Base-by-base conservation (phyloP, 1,139 yeast species). In the Arxiozyma bovina region DNA sequence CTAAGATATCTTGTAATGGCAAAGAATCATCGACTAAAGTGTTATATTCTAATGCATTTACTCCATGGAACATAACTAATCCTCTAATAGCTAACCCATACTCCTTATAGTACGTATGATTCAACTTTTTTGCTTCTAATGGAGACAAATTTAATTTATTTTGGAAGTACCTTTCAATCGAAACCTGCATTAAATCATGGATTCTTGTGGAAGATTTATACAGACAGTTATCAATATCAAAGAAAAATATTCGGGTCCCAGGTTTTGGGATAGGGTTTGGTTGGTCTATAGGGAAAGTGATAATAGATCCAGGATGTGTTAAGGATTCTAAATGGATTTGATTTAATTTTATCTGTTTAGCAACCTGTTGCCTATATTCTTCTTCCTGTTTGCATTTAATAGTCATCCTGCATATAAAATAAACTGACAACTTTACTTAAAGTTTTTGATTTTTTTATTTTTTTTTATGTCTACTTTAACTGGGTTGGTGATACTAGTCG, bases 81-180 rank as follows among this genome's bases (percentile, higher is more conserved):
- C 99, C 99, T 69, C 93, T 96, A 51, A 93, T 79, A 0, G 98
- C 98, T 58, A 93, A 77, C 0, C 99, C 99, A 64, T 90, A 93
- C 49, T 87, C 85, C 60, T 79, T 81, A 70, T 91, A 93, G 72
- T 93, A 93, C 59, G 78, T 77, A 66, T 76, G 74, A 64, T 89
- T 96, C 56, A 91, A 75, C 43, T 74, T 67, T 52, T 77, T 79
- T 1, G 99, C 98, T n/a, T 85, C 89, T 54, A 83, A 85, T 60
- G 85, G 90, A 55, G 60, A 59, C 46, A 93, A 72, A 21, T 76
- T 67, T 53, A 93, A 75, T 52, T 78, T 77, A 54, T 77, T 76
- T 61, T 83, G 85, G 73, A 93, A 88, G 71, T 86, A 93, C 50
- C 83, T 75, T 63, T 87, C 94, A 61, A 93, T 93, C 61, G 85